Evolutionary conservation across 2,329 filamentous ascomycete genomes (phyloP), one percentile per base, ranked within the genome.

Genomic region (Monosporascus sp.): DNA sequence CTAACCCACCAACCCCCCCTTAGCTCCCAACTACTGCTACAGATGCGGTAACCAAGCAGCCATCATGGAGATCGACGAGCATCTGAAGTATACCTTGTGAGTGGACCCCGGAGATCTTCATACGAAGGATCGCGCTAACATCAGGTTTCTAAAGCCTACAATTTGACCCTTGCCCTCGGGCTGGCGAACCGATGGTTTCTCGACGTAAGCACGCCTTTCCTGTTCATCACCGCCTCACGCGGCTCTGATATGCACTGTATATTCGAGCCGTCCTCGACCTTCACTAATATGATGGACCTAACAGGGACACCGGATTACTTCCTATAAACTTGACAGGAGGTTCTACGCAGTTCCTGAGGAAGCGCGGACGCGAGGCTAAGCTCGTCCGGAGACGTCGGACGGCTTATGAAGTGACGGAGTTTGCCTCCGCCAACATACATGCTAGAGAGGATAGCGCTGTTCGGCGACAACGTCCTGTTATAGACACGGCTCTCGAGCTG

Each of bases 21-120:
- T 67, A 85, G 89, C 89, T 51, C 89, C 89, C 59, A 93, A 93
- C 73, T 99, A 99, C 80, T 99, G 93, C 79, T 97, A 99, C 81
- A 85, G 94, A 72, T 99, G 94, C 70, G 94, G 94, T 69, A 99
- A 99, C 75, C 94, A 97, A 75, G 94, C 94, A 53, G 94, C 94
- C n/a, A 97, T 99, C 72, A 99, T 99, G 94, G 94, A 97, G 76
- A 99, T 99, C 73, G 94, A 97, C 62, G 94, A 99, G 77, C 92
- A 97, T 73, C 78, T 99, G 70, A 97, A 99, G 80, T 99, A 97
- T 76, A 97, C 94, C 68, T 97, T 99, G 93, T 97, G 82, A 74
- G 91, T 86, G 46, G 35, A 35, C 46, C n/a, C 35, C 38, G 48
- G 24, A 37, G 27, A 20, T 18, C 44, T 11, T 36, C 31, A 46